phyloP scores from a whole-genome alignment of 331 rosid species.

The Pyracantha coccinea region DNA sequence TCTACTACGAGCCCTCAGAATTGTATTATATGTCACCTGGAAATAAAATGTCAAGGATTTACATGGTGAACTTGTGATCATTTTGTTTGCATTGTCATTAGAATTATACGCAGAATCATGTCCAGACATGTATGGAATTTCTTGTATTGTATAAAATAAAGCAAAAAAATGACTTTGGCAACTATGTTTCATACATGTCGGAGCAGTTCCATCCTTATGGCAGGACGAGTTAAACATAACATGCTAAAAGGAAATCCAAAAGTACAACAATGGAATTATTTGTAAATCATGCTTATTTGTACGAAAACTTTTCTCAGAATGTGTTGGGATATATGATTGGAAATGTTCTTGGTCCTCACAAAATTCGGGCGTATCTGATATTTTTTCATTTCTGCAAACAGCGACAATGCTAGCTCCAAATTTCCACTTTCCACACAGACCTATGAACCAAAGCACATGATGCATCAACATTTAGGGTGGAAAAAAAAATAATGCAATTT shows the following conservation, averaged over 20 bases:
- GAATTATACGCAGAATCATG: neutral
- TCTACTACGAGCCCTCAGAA: constrained; percentile 65
- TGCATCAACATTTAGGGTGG: constrained; percentile 7
- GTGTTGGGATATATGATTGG: neutral
- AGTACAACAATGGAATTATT: neutral
- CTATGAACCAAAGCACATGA: constrained; percentile 40
- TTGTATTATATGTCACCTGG: constrained; percentile 86
- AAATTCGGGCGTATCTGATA: constrained; percentile 61
- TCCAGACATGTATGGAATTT: neutral
- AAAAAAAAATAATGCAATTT: neutral
- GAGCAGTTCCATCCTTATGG: no score
- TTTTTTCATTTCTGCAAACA: constrained; percentile 81
- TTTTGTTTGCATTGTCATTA: neutral
- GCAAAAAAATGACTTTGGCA: no score
- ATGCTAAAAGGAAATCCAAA: no score
- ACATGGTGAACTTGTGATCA: neutral
- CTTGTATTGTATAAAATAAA: no score
- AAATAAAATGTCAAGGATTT: neutral
- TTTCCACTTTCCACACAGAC: constrained; percentile 67
- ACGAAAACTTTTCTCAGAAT: neutral
- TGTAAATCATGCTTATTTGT: neutral
- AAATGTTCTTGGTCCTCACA: constrained; percentile 40
- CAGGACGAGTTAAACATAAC: no score
- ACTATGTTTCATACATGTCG: no score
- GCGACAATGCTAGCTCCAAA: constrained; percentile 51